Evolutionary conservation across 2,329 filamentous ascomycete genomes (phyloP), one percentile per base, ranked within the genome.

Genomic region (Colletotrichum truncatum): DNA sequence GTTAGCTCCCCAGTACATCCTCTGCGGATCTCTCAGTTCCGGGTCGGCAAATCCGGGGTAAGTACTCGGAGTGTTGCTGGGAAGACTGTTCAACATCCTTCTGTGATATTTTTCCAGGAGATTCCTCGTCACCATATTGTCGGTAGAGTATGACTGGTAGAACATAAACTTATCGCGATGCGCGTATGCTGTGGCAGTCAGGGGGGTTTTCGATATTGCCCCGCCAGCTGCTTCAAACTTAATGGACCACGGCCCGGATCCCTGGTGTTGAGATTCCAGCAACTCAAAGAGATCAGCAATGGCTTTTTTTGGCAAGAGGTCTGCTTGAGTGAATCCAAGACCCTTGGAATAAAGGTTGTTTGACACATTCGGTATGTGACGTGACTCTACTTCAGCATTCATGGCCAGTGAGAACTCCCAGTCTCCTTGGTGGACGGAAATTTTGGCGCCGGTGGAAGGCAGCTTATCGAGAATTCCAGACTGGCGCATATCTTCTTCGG

Each of bases 11-110:
- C 86, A 89, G 70, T 89, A 89, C 8, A 80, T 77, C 53, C 74
- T 66, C 69, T 86, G 84, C 9, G 81, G 78, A 23, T 64, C 14
- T 8, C 36, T 57, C 26, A 89, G 71, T 4, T 73, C 73, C 2
- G 81, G 81, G 71, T 90, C 87, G 2, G 90, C 83, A 66, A 91
- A 91, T 2, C 88, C 89, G 0, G 88, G 83, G 73, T 91, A 91
- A 0, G 86, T 84, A 5, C 83, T 84, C 1, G 26, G 8, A 6
- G 23, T 2, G 14, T 34, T 4, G 1, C 23, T 14, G 1, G 34
- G 28, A 4, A 48, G 12, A 4, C 1, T n/a, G 23, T 49, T 43
- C 39, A 54, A 6, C 6, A 64, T 16, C 39, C 26, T 4, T 9
- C 41, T 9, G 39, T 61, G 56, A 12, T 61, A 49, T 5, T 14